Evolutionary conservation across 768 basidiomycete genomes (phyloP), one percentile per base, ranked within the genome.

Genomic region (Cystobasidium ongulense): DNA sequence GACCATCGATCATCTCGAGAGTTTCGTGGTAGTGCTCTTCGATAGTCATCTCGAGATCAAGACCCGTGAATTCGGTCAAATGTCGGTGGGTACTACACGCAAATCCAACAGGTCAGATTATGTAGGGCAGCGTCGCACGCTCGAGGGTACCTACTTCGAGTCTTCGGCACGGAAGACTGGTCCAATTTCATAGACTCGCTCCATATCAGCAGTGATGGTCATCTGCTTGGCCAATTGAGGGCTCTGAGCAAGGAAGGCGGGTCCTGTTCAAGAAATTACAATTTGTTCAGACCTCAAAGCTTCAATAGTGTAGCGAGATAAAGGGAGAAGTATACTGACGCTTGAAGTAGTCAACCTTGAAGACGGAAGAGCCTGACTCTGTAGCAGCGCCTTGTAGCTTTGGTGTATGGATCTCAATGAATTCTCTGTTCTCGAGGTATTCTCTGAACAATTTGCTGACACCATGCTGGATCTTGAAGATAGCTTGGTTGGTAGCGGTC

Each of bases 1-100:
- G 85, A 54, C 85, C 85, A 80, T 99, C 96, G 73, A 99, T 86
- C 27, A 92, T 82, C 78, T 96, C 92, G 84, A 98, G 85, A 39
- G 93, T 93, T 82, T 99, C 96, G 82, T 98, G 94, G 80, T 98
- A 99, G 81, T 98, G 93, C 81, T 97, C 94, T 81, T 98, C 93
- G 77, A 99, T 92, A 2, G 88, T 85, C 96, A 99, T 98, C 82
- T 99, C 96, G 77, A 99, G 86, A 90, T 99, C 96, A 77, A 99
- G 89, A 33, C 96, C 96, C 76, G 92, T 90, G 82, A 97, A 99
- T 82, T 99, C 96, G 23, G 96, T 98, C 83, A 99, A 85, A 84
- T 99, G 96, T 63, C 96, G 90, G 80, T 97, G 92, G 1, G 96
- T 98, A 82, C 66, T 68, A n/a, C n/a, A n/a, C n/a, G 66, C 63